Conservation (phyloP, 1,284 basidiomycete genomes). For the Porodaedalea pini region DNA sequence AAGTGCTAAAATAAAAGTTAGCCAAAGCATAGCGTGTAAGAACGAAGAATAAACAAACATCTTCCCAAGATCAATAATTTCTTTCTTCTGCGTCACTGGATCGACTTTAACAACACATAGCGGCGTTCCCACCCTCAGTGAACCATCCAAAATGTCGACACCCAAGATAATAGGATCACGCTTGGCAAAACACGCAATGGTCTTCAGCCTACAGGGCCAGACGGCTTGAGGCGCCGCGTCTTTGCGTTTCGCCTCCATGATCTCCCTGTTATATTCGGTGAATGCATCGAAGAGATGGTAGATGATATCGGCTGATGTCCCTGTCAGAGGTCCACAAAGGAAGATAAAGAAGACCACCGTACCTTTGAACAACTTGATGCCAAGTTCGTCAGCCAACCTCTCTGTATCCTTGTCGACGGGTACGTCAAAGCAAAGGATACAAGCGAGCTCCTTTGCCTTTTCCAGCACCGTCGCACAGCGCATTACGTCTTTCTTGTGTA, state of each 20-base stretch:
- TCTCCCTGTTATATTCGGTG: constrained; percentile 93
- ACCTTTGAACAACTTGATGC: constrained; percentile 93
- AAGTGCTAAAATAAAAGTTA: constrained; percentile 56
- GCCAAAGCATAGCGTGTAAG: background rate
- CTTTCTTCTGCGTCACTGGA: constrained; percentile 82
- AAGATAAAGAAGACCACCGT: constrained; percentile 1
- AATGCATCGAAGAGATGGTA: constrained; percentile 99
- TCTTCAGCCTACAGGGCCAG: constrained; percentile 95
- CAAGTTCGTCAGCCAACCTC: constrained; percentile 88
- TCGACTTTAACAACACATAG: constrained; percentile 93
- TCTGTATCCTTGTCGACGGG: constrained; percentile 91
- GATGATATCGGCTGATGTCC: constrained; percentile 82
- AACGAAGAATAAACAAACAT: constrained; percentile 60
- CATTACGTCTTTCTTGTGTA: constrained; percentile 96
- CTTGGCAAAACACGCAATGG: constrained; percentile 91
- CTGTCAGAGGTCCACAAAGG: constrained; percentile 10
- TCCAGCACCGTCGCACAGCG: constrained; percentile 93
- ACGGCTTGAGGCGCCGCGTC: constrained; percentile 95
- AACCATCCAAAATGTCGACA: constrained; percentile 94
- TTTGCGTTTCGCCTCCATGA: constrained; percentile 86
- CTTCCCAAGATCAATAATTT: constrained; percentile 89
- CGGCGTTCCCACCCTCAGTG: constrained; percentile 91
- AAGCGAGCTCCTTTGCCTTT: constrained; percentile 92
- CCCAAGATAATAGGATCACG: constrained; percentile 98
- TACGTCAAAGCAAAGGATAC: constrained; percentile 97